Base-by-base conservation (phyloP, 192 early-diverging fungal species). In the Linnemannia schmuckeri region DNA sequence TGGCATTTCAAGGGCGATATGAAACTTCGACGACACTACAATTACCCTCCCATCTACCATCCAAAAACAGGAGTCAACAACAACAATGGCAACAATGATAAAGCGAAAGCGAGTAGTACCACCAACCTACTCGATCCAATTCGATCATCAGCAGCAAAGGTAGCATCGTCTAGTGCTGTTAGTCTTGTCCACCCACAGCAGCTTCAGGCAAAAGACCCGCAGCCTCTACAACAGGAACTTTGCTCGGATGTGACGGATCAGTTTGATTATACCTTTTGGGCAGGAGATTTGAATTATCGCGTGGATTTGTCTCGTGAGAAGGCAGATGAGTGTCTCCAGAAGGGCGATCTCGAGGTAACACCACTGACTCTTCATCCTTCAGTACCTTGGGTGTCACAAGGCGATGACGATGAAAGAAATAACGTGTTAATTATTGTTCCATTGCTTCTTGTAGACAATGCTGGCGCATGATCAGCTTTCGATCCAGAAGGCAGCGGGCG, bases 221-320 rank as follows among this genome's bases (percentile, higher is more conserved):
- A 22, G 40, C 71, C 47, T 52, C 22, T 44, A 42, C 42, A 20
- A 46, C 44, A 46, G 44, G 42, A 35, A 3, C n/a, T 41, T 24
- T 37, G 10, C 7, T 3, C 30, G 13, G 80, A 91, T 79, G 82
- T 92, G 37, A 88, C 89, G 18, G 88, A 92, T 17, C 89, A 86
- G 40, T 92, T 92, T 81, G 91, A 92, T 76, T 90, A 91, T 47
- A 88, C 88, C 8, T 93, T 97, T 55, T 95, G 93, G 88, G 89
- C 96, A 57, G 96, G 96, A 46, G 96, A 97, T 82, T 83, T 96
- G 49, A 97, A 97, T 77, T 96, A 97, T 76, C 90, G 96, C 17
- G 87, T 97, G 42, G 81, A 91, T 37, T 76, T 94, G 12, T 66
- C 89, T 0, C 88, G 95, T 71, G 75, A 81, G 4, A 78, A 88